A percentile compares a stretch with the other conserved stretches of the same genome.
phyloP scores from a whole-genome alignment of 768 basidiomycete species.

The Tephrocybe sp. region DNA sequence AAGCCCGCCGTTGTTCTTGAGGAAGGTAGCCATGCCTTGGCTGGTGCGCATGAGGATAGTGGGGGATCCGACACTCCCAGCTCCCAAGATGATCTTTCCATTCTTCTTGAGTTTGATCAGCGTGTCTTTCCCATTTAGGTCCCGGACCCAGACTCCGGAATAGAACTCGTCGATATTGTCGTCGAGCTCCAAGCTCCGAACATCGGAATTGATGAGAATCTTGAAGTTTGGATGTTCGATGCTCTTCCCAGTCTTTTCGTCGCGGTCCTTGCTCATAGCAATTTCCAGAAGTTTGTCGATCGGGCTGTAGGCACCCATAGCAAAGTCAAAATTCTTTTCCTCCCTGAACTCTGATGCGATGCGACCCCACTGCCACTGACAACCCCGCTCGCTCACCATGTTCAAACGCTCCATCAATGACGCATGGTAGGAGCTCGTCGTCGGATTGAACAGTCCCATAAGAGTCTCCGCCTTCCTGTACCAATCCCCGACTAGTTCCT shows the following conservation, averaged over 20 bases:
- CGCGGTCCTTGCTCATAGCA: conserved; percentile 21
- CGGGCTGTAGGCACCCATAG: conserved; percentile 24
- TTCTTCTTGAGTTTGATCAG: conserved; percentile 6
- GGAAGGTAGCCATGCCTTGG: neutral
- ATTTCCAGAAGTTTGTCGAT: conserved; percentile 26
- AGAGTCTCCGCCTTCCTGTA: conserved; percentile 14
- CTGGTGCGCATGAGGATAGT: conserved; percentile 23
- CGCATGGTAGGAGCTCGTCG: conserved; percentile 8
- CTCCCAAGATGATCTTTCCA: conserved; percentile 14
- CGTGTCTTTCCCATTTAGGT: neutral
- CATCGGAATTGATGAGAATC: conserved; percentile 17
- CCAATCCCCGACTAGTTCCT: conserved; percentile 8
- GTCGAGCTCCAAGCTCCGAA: conserved; percentile 1
- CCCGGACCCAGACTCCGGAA: conserved; percentile 4
- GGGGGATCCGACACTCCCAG: conserved; percentile 20
- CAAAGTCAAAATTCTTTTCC: conserved; percentile 24
- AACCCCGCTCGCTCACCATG: conserved; percentile 1
- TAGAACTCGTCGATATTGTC: neutral
- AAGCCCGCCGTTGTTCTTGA: conserved; percentile 7
- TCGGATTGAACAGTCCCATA: conserved; percentile 11
- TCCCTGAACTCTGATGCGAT: conserved; percentile 26
- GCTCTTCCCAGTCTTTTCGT: neutral
- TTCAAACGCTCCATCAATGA: conserved; percentile 16
- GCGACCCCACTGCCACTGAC: conserved; percentile 26
- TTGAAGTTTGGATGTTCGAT: conserved; percentile 18